These are phyloP conservation scores for Acacia confusa DNA, from an alignment of 306 rosid genomes.

Conservation along the genomic window DNA sequence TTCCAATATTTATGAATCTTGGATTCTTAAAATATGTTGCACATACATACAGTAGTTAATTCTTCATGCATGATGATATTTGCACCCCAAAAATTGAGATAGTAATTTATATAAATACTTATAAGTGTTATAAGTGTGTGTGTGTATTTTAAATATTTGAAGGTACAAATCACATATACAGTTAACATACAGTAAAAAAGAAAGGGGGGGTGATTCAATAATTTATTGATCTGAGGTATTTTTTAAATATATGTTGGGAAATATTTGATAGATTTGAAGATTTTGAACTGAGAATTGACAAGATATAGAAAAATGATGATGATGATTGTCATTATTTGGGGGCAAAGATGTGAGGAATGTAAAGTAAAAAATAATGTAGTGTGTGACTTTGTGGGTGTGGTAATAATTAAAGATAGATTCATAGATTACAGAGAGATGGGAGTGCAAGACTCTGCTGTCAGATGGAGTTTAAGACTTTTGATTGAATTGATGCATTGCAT, in stretches of 20 bases:
- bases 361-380: too few relatives aligned
- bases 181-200: too few relatives aligned
- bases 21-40: too few relatives aligned
- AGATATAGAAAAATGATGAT: background rate
- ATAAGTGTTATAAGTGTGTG: too few relatives aligned
- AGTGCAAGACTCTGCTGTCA: background rate
- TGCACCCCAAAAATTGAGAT: background rate
- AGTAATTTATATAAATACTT: too few relatives aligned
- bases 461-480: background rate
- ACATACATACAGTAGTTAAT: too few relatives aligned
- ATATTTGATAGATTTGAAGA: background rate
- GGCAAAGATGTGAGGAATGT: background rate
- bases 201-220: too few relatives aligned
- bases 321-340: background rate
- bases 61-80: background rate
- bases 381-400: background rate
- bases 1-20: too few relatives aligned
- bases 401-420: background rate
- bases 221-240: background rate
- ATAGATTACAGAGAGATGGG: background rate
- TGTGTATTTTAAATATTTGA: too few relatives aligned
- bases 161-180: background rate
- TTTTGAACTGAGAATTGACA: background rate
- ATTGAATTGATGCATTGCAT: background rate
- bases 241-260: background rate